Evolutionary conservation across 352 stramenopile species (phyloP).

Genomic region (Aphanomyces cochlioides): DNA sequence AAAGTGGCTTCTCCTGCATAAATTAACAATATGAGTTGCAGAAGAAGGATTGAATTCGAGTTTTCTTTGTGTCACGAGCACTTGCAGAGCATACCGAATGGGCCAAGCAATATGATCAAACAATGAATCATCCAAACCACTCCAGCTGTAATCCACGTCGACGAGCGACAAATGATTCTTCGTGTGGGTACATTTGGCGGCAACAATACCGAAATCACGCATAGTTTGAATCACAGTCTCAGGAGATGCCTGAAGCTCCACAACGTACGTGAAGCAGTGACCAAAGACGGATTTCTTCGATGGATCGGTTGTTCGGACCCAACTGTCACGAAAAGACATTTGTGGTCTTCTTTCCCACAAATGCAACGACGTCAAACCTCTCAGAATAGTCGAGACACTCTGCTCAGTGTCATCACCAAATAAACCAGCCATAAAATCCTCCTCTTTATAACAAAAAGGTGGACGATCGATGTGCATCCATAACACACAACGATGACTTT

Average conservation of each 20-base stretch:
- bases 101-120: constrained; percentile 3
- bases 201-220: not conserved
- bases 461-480: not conserved
- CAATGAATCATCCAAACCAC: constrained; percentile 4
- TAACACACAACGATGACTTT: not conserved
- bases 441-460: not conserved
- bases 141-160: not conserved
- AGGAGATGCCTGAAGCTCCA: not conserved
- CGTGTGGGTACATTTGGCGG: not conserved
- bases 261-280: constrained; percentile 8
- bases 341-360: not conserved
- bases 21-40: not conserved
- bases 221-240: not conserved
- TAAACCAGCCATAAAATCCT: not conserved
- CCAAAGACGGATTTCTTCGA: not conserved
- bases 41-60: not conserved
- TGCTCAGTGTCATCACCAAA: not conserved
- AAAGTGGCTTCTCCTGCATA: not conserved
- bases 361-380: not conserved
- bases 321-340: not conserved
- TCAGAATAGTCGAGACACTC: not conserved
- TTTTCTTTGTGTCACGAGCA: constrained; percentile 2
- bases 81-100: constrained; percentile 20
- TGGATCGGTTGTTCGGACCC: constrained; percentile 15
- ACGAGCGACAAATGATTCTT: too few species aligned